Evolutionary conservation across 2,329 filamentous ascomycete species (phyloP), one percentile per base, ranked within the genome.

Genomic region (Arthrobotrys pseudoclavata): DNA sequence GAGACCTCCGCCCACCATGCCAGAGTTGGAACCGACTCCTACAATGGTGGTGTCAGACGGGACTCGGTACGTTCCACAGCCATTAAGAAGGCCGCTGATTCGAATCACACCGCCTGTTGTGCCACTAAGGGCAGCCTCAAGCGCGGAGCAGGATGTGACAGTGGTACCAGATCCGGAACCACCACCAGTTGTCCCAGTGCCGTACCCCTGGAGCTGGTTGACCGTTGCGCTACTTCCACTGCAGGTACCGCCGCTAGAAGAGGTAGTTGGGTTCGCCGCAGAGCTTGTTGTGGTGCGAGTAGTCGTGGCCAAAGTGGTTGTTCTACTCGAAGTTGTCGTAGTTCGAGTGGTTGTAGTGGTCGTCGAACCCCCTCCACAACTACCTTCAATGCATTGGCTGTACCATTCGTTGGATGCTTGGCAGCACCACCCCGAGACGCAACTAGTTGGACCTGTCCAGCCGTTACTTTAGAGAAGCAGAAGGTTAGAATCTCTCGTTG

Each of bases 41-140:
- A 88, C 83, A 78, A 89, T 83, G n/a, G 85, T 86, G 74, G 86
- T 88, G 83, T 87, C 86, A 71, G 84, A 85, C 63, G 83, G 82
- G 40, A 88, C 82, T 78, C 85, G 84, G 78, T 87, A 82, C 53
- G 85, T 84, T 31, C 81, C 84, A 60, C 83, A 84, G 42, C 84
- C 84, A 42, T 81, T 82, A 66, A 87, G 84, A 40, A 83, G 83
- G 26, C 86, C 86, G 13, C 83, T 84, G 79, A 88, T 82, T 70
- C 84, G 83, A 69, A 87, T 84, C 50, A 87, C 86, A 37, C 84
- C 84, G 12, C 84, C 83, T 3, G 61, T 67, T 18, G 72, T 62
- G 31, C 86, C 85, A 4, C 84, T 82, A 37, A 84, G 83, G 47
- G 85, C 85, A 13, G 82, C 79, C 20, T 82, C 81, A 68, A 86